phyloP scores from a whole-genome alignment of 495 filamentous ascomycete genomes.

The Margaritispora aquatica region DNA sequence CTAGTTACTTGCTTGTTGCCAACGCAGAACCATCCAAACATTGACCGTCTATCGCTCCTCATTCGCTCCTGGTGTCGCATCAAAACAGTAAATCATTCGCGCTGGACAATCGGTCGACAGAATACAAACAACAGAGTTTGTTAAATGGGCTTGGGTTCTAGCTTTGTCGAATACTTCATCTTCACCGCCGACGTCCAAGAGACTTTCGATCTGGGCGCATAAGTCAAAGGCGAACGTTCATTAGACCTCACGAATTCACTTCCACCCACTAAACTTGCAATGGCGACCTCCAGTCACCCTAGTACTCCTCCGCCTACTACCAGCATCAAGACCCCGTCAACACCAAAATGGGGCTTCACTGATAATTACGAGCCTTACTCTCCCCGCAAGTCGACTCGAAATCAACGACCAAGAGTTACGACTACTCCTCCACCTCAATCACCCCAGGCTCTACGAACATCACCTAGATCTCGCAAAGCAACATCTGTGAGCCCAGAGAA shows the following conservation, averaged over 20 bases:
- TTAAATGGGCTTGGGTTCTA: not conserved
- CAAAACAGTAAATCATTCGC: not conserved
- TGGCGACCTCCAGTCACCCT: constrained; percentile 38
- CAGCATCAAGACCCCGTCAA: constrained; percentile 58
- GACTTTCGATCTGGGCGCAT: too few relatives aligned
- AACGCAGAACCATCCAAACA: not conserved
- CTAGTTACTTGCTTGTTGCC: not conserved
- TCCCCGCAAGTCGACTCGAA: constrained; percentile 51
- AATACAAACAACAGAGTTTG: not conserved
- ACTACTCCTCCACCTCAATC: constrained; percentile 27
- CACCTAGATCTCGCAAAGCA: constrained; percentile 34
- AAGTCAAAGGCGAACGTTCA: not conserved
- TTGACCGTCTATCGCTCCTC: not conserved
- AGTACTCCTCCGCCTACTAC: constrained; percentile 59
- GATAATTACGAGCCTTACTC: constrained; percentile 68
- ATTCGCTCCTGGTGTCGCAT: not conserved
- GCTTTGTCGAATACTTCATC: too few relatives aligned
- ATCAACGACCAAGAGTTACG: constrained; percentile 17
- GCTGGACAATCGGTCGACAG: not conserved
- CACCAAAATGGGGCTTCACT: constrained; percentile 63
- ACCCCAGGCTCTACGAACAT: constrained; percentile 32
- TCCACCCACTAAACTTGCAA: constrained; percentile 16
- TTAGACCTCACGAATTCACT: not conserved
- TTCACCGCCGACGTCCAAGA: too few relatives aligned
- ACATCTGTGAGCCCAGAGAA: constrained; percentile 25